Conservation (phyloP, 768 basidiomycete genomes). For the Tulasnella calospora region DNA sequence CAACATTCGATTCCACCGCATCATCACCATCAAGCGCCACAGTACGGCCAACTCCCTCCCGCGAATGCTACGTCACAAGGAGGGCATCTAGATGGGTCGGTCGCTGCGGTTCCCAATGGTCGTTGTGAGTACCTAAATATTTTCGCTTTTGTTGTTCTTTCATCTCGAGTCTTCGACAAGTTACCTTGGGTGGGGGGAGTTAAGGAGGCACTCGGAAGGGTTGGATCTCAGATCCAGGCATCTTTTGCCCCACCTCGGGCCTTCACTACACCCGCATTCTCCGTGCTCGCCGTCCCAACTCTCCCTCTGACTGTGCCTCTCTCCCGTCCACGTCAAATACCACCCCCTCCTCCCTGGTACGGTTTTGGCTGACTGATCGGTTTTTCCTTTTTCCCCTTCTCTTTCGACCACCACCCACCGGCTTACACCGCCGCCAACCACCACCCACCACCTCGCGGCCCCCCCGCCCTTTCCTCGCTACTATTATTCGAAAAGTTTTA, state of each 20-base stretch:
- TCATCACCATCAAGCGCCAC: constrained; percentile 23
- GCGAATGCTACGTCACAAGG: not conserved
- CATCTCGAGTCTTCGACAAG: not conserved
- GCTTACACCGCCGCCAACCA: not conserved
- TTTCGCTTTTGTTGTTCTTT: not conserved
- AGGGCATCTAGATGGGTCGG: not conserved
- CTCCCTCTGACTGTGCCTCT: not conserved
- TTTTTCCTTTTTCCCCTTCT: not conserved
- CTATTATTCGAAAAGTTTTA: not conserved
- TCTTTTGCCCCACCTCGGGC: not conserved
- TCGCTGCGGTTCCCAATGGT: not conserved
- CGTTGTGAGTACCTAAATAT: not conserved
- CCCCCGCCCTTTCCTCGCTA: not conserved
- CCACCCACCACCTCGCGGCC: not conserved
- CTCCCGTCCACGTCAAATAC: not conserved
- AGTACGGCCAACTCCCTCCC: constrained; percentile 12
- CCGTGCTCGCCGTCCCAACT: not conserved
- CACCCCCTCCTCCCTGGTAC: not conserved
- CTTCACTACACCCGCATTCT: not conserved
- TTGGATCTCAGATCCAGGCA: not conserved
- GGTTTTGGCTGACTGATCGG: not conserved
- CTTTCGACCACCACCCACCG: not conserved
- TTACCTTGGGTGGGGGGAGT: not conserved
- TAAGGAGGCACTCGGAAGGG: not conserved
- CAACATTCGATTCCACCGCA: constrained; percentile 26